Conservation (phyloP, 2,329 filamentous ascomycete species). For the Aspergillus sp. region DNA sequence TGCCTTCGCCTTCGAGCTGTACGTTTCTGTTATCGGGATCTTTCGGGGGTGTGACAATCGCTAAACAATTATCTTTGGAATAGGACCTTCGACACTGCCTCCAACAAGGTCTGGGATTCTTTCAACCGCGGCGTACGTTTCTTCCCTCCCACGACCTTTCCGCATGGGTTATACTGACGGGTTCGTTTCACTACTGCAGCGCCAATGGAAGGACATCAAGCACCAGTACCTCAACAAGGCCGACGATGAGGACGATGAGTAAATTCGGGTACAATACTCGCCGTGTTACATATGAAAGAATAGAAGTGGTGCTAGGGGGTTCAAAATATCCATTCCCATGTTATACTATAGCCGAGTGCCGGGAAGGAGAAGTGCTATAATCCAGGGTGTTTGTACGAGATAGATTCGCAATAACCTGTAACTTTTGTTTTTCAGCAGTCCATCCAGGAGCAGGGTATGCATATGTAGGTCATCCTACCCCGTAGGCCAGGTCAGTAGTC, state of each 20-base stretch:
- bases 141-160: neutral
- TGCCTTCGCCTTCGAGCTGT: constrained; percentile 95
- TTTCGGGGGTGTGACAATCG: neutral
- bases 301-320: constrained; percentile 8
- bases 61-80: constrained; percentile 26
- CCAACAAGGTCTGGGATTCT: constrained; percentile 86
- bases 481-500: neutral
- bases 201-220: constrained; percentile 99
- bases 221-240: constrained; percentile 74
- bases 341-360: constrained; percentile 18
- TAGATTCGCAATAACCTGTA: constrained; percentile 21
- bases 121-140: constrained; percentile 85
- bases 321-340: constrained; percentile 6
- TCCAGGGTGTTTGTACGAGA: constrained; percentile 27
- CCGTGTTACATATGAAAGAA: constrained; percentile 18
- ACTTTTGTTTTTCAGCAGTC: neutral
- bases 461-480: neutral
- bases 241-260: constrained; percentile 61
- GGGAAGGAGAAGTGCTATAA: constrained; percentile 14
- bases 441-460: neutral
- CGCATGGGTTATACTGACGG: constrained; percentile 16
- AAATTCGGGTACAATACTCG: constrained; percentile 24
- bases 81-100: constrained; percentile 78
- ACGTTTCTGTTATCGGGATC: constrained; percentile 45
- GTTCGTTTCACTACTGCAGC: constrained; percentile 54